Evolutionary conservation across 257 asterid genomes (phyloP), one percentile per base, ranked within the genome.

Genomic region (Solanum ossicruentum): DNA sequence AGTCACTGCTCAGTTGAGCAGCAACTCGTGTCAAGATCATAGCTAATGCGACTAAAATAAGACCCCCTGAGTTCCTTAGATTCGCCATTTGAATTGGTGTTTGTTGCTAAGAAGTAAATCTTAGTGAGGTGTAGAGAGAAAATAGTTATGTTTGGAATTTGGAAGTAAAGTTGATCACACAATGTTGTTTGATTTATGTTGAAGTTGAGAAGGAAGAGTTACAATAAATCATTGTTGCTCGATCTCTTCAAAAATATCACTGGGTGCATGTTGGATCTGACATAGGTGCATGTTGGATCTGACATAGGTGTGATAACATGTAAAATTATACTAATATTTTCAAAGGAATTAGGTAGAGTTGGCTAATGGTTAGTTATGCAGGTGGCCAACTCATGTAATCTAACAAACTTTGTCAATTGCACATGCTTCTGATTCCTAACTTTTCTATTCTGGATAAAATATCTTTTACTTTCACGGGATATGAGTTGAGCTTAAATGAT

Each of bases 231-330:
- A 58, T 20, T 57, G 6, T 57, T 57, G 2, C 26, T 58, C 12
- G 65, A 2, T 58, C 7, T 20, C 28, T 58, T 58, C 3, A 58
- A 58, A 58, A 58, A 58, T 57, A 7, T 57, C 63, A 7, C 2
- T 56, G 2, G 6, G 20, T 57, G 26, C 26, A 18, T 57, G 6
- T 2, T 6, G 1, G 2, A 61, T 12, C 0, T 0, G 41, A 63
- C 18, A 28, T 12, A 28, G 5, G 3, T 66, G 18, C 11, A 18
- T 57, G 5, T 2, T 6, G 1, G 2, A 60, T 12, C 0, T 0
- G 39, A 63, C 18, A 28, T 12, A 28, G 5, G 3, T 66, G 18
- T 6, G 6, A 66, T n/a, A 58, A 10, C 66, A 58, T n/a, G 66
- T 58, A n/a, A 58, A 58, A n/a, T 58, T 58, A 4, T n/a, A 58